phyloP scores from a whole-genome alignment of 2,329 filamentous ascomycete species.

The Trichoderma semiorbis region DNA sequence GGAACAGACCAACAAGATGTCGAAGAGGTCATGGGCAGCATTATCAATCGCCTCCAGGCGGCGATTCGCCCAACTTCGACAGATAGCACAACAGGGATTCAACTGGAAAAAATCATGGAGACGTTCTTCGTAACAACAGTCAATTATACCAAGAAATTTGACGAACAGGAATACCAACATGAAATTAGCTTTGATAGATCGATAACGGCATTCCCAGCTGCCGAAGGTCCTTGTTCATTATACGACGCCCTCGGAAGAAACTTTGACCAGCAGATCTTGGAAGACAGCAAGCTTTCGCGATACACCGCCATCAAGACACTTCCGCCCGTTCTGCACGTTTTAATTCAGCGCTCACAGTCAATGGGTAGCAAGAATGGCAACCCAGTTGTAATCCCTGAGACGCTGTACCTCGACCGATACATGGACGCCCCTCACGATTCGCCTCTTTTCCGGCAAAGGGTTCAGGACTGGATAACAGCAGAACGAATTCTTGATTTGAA shows the following conservation, averaged over 20 bases:
- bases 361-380: slow-evolving; percentile 73
- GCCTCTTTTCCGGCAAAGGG: slow-evolving; percentile 59
- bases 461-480: slow-evolving; percentile 72
- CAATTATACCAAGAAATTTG: slow-evolving; percentile 55
- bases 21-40: slow-evolving; percentile 90
- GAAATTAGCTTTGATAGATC: slow-evolving; percentile 57
- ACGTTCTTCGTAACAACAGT: slow-evolving; percentile 62
- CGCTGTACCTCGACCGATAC: slow-evolving; percentile 84
- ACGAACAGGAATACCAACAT: slow-evolving; percentile 38
- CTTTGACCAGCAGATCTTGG: slow-evolving; percentile 76
- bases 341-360: slow-evolving; percentile 78
- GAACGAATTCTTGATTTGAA: slow-evolving; percentile 57
- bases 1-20: slow-evolving; percentile 84
- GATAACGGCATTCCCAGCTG: slow-evolving; percentile 58
- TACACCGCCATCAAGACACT: slow-evolving; percentile 72
- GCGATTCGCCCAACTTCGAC: slow-evolving; percentile 74
- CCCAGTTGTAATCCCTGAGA: slow-evolving; percentile 74
- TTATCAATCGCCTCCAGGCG: slow-evolving; percentile 85
- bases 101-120: slow-evolving; percentile 75
- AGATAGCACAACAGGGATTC: slow-evolving; percentile 61
- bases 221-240: slow-evolving; percentile 55
- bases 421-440: slow-evolving; percentile 64
- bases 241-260: slow-evolving; percentile 82
- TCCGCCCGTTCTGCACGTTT: slow-evolving; percentile 83
- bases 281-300: slow-evolving; percentile 57